Percentiles rank a stretch among this genome's conserved stretches.
Conservation (phyloP, 2,329 filamentous ascomycete genomes). For the Coniochaeta sp. region DNA sequence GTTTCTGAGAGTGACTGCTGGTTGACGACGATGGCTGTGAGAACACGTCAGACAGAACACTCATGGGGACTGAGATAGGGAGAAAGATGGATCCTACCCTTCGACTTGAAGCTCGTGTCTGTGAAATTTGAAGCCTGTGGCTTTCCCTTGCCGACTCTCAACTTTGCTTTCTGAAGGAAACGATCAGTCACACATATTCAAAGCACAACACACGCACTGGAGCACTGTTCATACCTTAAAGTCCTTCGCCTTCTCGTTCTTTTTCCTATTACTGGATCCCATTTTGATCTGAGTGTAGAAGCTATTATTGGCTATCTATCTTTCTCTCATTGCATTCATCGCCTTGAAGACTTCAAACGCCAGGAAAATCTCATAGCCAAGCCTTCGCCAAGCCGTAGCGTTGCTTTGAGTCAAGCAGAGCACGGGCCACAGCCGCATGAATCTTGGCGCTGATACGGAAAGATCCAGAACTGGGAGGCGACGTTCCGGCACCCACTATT, state of each 20-base stretch:
- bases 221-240: conserved; percentile 56
- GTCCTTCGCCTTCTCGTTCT: conserved; percentile 95
- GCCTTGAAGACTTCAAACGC: background rate
- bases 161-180: conserved; percentile 70
- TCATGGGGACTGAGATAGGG: background rate
- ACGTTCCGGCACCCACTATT: too few relatives aligned
- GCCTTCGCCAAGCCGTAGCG: background rate
- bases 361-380: background rate
- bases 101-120: conserved; percentile 89
- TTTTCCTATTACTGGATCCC: conserved; percentile 82
- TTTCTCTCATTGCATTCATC: background rate
- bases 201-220: background rate
- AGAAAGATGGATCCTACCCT: conserved; percentile 50
- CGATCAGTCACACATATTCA: conserved; percentile 5
- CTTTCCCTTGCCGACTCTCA: conserved; percentile 89
- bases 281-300: conserved; percentile 42
- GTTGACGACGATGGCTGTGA: conserved; percentile 77
- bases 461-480: too few relatives aligned
- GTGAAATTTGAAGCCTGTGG: conserved; percentile 88
- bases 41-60: background rate
- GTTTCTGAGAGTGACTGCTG: conserved; percentile 75
- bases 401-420: background rate
- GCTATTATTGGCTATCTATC: background rate
- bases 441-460: too few relatives aligned
- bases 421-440: background rate